Evolutionary conservation across 1,139 yeast genomes (phyloP), one percentile per base, ranked within the genome.

Genomic region (Zygotorulaspora mrakii): DNA sequence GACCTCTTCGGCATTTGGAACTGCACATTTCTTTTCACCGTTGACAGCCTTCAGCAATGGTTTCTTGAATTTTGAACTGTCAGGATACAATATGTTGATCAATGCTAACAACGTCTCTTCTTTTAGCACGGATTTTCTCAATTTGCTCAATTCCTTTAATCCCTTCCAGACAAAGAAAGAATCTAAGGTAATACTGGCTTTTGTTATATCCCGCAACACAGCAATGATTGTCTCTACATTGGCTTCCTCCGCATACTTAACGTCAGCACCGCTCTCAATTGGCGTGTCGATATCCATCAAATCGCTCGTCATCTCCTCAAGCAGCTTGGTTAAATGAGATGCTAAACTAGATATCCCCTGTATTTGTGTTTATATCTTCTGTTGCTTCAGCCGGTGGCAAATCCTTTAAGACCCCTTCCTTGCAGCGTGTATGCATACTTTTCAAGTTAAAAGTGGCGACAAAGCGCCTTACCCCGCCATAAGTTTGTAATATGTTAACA

Each of bases 81-180:
- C 76, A 52, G 85, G 83, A 20, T 74, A 69, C 32, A 62, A 37
- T 17, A 69, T 66, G 42, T 69, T 68, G 40, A 88, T 68, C 28
- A 84, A 68, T 12, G 68, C 61, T 4, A 77, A 65, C 45, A 91
- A 69, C 5, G 77, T 72, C 4, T 70, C 73, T 12, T 71, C 70
- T 36, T 70, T 73, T 46, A 88, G 66, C 33, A 31, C 31, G 33
- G 75, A 71, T 45, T 80, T 75, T 66, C 97, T 78, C 48, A 89
- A 69, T 3, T 79, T 70, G 5, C 94, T 86, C 52, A 89, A 70
- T 45, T 87, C 94, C 52, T 96, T 80, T 50, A 91, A 74, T 12
- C 87, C 91, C 59, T 84, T 84, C 63, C 94, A 75, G 37, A 91
- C 78, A 64, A 82, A 86, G 50, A 96, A 78, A 51, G 94, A 86